Evolutionary conservation across 148 eudicot genomes (phyloP).

Genomic region (Drosera capensis): DNA sequence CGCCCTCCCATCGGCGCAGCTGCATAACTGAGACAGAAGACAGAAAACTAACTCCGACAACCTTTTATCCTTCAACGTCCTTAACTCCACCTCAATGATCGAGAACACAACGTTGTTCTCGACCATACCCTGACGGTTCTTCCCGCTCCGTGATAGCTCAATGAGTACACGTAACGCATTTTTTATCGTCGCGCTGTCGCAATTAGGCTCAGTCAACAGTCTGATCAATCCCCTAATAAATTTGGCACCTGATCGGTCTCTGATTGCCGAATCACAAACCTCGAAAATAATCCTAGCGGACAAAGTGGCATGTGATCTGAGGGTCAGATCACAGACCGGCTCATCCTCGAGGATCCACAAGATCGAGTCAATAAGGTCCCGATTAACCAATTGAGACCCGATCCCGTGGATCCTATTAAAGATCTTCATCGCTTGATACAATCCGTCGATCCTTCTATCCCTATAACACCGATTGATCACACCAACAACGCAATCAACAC

Average conservation of each 20-base stretch:
- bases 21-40: conserved; percentile 42
- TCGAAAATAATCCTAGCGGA: conserved; percentile 12
- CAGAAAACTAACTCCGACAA: conserved; percentile 28
- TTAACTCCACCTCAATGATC: conserved; percentile 32
- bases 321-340: not conserved
- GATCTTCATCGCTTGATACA: no score
- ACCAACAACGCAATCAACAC: no score
- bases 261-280: conserved; percentile 15
- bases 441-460: no score
- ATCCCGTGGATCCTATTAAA: no score
- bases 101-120: conserved; percentile 32
- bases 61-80: conserved; percentile 6
- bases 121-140: conserved; percentile 26
- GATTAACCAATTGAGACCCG: no score
- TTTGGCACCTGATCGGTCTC: conserved; percentile 15
- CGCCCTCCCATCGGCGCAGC: conserved; percentile 58
- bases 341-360: conserved; percentile 21
- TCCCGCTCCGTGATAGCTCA: conserved; percentile 23
- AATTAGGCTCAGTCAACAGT: conserved; percentile 3
- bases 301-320: conserved; percentile 11
- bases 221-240: conserved; percentile 24
- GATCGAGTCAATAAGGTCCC: conserved; percentile 26
- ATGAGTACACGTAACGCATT: conserved; percentile 19
- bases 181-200: conserved; percentile 11
- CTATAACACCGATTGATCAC: no score